Evolutionary conservation across 73 alveolate species (phyloP).

Genomic region (Uronychia binucleata): DNA sequence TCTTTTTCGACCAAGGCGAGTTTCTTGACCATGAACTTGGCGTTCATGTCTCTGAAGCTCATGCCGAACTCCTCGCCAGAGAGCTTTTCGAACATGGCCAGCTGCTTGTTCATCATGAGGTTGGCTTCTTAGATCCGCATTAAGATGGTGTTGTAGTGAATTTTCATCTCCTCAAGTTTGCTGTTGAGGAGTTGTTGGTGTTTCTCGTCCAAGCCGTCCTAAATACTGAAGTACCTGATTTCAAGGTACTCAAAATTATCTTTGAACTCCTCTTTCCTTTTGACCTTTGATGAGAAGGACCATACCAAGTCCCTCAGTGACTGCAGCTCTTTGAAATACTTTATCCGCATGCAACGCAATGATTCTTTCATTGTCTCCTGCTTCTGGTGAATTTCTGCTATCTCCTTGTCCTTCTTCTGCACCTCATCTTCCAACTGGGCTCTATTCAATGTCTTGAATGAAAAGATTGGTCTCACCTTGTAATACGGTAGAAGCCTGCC

Average conservation of each 20-base stretch:
- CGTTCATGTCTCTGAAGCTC: constrained; percentile 43
- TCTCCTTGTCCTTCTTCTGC: background rate
- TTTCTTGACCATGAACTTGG: constrained; percentile 44
- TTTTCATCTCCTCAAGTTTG: constrained; percentile 39
- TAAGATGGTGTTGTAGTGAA: constrained; percentile 15
- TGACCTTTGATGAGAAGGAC: background rate
- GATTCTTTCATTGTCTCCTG: background rate
- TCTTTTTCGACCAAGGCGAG: constrained; percentile 37
- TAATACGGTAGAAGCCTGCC: too few species aligned
- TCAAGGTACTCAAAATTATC: constrained; percentile 60
- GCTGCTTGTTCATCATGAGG: constrained; percentile 1
- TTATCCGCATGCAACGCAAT: background rate
- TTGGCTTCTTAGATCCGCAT: constrained; percentile 14
- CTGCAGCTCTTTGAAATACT: background rate
- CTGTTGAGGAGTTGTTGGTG: constrained; percentile 25
- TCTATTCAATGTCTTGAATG: too few species aligned
- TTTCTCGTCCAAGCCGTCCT: constrained; percentile 38
- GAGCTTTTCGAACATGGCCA: background rate
- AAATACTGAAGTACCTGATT: constrained; percentile 45
- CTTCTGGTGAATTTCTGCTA: too few species aligned
- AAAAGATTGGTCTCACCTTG: too few species aligned
- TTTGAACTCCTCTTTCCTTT: background rate
- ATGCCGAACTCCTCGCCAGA: constrained; percentile 26
- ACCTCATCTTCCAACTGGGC: too few species aligned
- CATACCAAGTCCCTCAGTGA: background rate